Evolutionary conservation across 106 monocot genomes (phyloP), one percentile per base, ranked within the genome.

Genomic region (Ottelia alismoides): DNA sequence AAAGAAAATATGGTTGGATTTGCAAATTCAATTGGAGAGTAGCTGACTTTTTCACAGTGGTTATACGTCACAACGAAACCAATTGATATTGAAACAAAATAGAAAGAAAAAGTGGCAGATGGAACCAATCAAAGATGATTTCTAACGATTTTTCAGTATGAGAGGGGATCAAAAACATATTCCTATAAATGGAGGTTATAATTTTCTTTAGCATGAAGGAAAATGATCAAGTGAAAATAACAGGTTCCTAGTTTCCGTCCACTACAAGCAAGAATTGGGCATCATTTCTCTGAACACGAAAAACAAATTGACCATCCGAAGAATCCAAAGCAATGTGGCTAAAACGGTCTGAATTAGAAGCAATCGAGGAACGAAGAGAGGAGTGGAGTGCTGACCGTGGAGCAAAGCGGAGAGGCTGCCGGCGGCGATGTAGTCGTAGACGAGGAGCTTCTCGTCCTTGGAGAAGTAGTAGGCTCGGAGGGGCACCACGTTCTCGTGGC

Each of bases 381-480:
- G 12, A 30, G 49, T 25, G 23, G 28, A 12, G 27, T 11, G 49
- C 57, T 59, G n/a, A 92, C 86, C 87, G 53, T 83, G 92, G 11
- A 87, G 79, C 55, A 70, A 68, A 46, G 86, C 52, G 18, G 79
- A 80, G 47, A 92, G 71, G 65, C 87, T 92, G 23, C 83, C 87
- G 56, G 66, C 66, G 64, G 87, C 66, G 35, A 92, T 47, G 63
- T 77, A 92, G 54, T 87, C 92, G 49, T 70, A 80, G 47, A 92
- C 87, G 47, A 92, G 87, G 27, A 92, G 69, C 71, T 92, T 92
- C 83, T 92, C 92, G 47, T 92, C 87, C 58, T 83, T 86, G 57
- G 82, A 76, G 57, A 51, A 92, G 67, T 87, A 87, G n/a, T 73
- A 92, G 2, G 87, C 79, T 9, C 76, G 57, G 6, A 87, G 31